Evolutionary conservation across 139 green algal species (phyloP), one percentile per base, ranked within the genome.

Genomic region (Tetraselmis striata): DNA sequence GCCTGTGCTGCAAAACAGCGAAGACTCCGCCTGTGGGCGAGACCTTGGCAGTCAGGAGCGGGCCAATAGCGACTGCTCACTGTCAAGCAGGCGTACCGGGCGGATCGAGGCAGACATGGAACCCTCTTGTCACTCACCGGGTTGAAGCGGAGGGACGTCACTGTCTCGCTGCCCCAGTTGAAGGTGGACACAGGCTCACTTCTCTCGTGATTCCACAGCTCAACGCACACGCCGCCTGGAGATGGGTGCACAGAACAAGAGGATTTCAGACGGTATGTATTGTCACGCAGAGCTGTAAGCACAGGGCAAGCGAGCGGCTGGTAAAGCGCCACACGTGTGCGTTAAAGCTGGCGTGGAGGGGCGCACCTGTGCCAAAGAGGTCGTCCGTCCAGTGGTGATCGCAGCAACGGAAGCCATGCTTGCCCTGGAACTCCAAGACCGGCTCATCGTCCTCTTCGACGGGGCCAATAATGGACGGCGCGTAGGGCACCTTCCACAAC

Each of bases 121-220:
- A n/a, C n/a, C n/a, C n/a, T n/a, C n/a, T n/a, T n/a, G 2, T 78
- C 77, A 75, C 86, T 80, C 59, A 94, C 95, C 32, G 97, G 95
- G 88, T 99, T 99, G 90, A 98, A 99, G 31, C 95, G 92, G 23
- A 97, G 90, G 2, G 92, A 94, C 18, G 86, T 91, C 30, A 98
- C 86, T 0, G 91, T 94, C 79, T 99, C 97, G 2, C 91, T 79
- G 2, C 97, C 97, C 97, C 97, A 99, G 1, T 84, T 83, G 77
- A 98, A 98, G 59, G 75, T 94, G 77, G 88, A 85, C 59, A 99
- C 85, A 22, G 97, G 96, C 83, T 97, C 91, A 18, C 88, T 92
- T 58, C 94, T 91, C 32, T 88, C 84, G 82, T 97, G 92, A 84
- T 98, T 93, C 97, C 97, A 99, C 1, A 99, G 76, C 31, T 98